Evolutionary conservation across 257 asterid genomes (phyloP), one percentile per base, ranked within the genome.

Genomic region (Jasminum sambac): DNA sequence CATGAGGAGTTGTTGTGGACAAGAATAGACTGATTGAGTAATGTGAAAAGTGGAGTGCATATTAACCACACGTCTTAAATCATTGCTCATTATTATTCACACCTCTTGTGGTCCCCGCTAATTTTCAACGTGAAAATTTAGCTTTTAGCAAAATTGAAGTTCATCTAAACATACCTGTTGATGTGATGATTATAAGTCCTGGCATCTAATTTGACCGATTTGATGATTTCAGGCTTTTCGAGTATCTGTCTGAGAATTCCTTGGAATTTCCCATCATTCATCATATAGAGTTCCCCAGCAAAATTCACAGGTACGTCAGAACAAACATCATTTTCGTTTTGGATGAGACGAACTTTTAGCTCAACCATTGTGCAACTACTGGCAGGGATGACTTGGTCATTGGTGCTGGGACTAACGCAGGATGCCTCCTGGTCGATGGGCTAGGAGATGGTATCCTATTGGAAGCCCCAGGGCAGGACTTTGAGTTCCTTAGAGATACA

Each of bases 401-500:
- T 69, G 85, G 93, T 73, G 94, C 99, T 6, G 98, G 99, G 64
- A 79, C 95, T 13, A 91, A 88, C 77, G 96, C 90, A 3, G 98
- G 98, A 58, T 91, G 87, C 70, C 97, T 95, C 76, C 78, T 91
- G 76, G 99, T 95, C 48, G 98, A 95, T 76, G 99, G 99, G 66
- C 95, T 95, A 1, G 99, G 99, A 60, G 99, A 95, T 72, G 99
- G 99, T 41, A 39, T 95, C 76, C 80, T 95, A 73, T 63, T 95
- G 75, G 99, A 95, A 78, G 95, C 98, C 72, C 93, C 85, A 4
- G 96, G 81, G 64, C 92, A 91, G 70, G 99, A 88, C 75, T 84
- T 87, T 41, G 96, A 95, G 17, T 91, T 95, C 83, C 83, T 95
- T 0, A 83, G 99, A 66, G 75, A 91, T 46, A 95, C 99, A 14